Conservation (phyloP, 2,329 filamentous ascomycete species). For the Aspergillus aculeatus region DNA sequence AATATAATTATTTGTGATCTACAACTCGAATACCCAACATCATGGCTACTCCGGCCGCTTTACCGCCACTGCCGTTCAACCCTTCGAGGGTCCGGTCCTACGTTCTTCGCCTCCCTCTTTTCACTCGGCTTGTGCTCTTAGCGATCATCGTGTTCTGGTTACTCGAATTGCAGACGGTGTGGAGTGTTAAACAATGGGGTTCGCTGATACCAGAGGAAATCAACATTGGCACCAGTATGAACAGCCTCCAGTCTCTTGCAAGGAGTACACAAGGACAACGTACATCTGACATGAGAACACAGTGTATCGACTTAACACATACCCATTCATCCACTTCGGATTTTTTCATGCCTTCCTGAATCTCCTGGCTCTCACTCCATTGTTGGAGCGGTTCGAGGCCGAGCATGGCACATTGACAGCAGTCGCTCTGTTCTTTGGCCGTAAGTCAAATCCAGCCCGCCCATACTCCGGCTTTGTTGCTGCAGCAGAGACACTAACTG, state of each 20-base stretch:
- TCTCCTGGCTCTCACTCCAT: constrained; percentile 73
- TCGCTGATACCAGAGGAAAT: constrained; percentile 75
- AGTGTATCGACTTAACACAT: constrained; percentile 95
- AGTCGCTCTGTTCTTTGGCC: constrained; percentile 84
- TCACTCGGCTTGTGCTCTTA: constrained; percentile 70
- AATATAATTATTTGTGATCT: neutral
- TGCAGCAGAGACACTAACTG: constrained; percentile 19
- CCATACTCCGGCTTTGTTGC: neutral
- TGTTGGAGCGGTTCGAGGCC: constrained; percentile 88
- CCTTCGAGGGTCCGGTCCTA: constrained; percentile 75
- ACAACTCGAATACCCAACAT: constrained; percentile 8
- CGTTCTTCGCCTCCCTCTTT: constrained; percentile 78
- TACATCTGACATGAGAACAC: constrained; percentile 15
- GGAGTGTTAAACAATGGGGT: constrained; percentile 74
- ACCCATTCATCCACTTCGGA: constrained; percentile 79
- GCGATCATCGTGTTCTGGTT: constrained; percentile 70
- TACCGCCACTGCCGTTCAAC: constrained; percentile 63
- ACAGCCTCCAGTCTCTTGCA: neutral
- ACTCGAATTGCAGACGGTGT: constrained; percentile 65
- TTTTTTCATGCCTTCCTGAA: constrained; percentile 81
- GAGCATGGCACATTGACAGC: constrained; percentile 89
- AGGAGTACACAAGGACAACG: neutral
- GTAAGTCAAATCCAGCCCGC: constrained; percentile 55
- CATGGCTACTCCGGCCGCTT: constrained; percentile 49
- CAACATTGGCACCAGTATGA: constrained; percentile 67